Evolutionary conservation across 352 stramenopile genomes (phyloP), one percentile per base, ranked within the genome.

Genomic region (Blastocystis sp.): DNA sequence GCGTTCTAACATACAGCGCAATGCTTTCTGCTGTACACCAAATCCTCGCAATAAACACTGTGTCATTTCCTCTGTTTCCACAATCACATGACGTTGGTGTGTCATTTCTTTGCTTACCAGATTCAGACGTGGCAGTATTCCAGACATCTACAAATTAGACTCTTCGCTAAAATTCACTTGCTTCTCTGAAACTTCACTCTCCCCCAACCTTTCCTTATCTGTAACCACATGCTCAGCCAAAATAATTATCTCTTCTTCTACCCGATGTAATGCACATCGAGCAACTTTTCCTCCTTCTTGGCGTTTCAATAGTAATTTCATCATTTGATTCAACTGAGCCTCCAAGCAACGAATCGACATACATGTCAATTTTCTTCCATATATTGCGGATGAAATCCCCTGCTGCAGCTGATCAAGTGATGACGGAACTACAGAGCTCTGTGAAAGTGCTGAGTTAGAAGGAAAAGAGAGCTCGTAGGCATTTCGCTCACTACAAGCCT

Each of bases 161-260:
- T 43, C 18, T n/a, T 20, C 26, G 4, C 62, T 7, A 26, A 50
- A 7, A 13, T 11, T 37, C 29, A 73, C 62, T 3, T 73, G 20
- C 6, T 37, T 41, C 26, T 26, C 20, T 26, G 29, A 7, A 73
- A 15, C 50, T 34, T 37, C 70, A 20, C 8, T 63, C 45, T 61
- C 15, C 47, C 3, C 53, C 56, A 5, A 54, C 73, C 39, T 37
- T 37, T 62, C 43, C n/a, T 37, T 18, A 34, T 37, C 73, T 20
- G n/a, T 29, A 23, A 11, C 34, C 2, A 66, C 20, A 64, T 68
- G 29, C 3, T 55, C 53, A 15, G 73, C 73, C 2, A 84, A 26
- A 8, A 84, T 9, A 63, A 50, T 66, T 29, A 84, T 20, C 56
- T 84, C 73, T 20, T 84, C 73, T n/a, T 68, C 8, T 45, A 84